These are phyloP conservation scores for Ophiobolus disseminans DNA, from an alignment of 2,329 filamentous ascomycete genomes.

Conservation along the genomic window DNA sequence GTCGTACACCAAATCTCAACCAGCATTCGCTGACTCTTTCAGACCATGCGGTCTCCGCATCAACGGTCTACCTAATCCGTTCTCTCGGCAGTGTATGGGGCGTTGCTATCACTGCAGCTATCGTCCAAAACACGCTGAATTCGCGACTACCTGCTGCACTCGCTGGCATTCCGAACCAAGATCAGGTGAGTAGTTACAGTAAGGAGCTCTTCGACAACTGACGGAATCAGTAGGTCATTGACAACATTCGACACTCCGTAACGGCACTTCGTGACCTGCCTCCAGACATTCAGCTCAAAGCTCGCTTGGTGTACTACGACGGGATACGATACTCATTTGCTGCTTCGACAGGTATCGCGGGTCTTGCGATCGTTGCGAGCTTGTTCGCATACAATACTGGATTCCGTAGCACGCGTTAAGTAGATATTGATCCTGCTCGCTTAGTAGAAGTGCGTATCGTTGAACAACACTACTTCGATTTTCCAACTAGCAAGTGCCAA, in stretches of 20 bases:
- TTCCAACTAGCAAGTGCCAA: no score
- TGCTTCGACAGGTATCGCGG: slow-evolving; percentile 61
- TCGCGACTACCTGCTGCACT: slow-evolving; percentile 54
- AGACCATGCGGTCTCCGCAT: slow-evolving; percentile 70
- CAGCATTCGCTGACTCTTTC: background rate
- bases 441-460: no score
- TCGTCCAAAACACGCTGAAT: slow-evolving; percentile 68
- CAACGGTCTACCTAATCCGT: slow-evolving; percentile 68
- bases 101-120: slow-evolving; percentile 67
- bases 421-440: no score
- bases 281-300: slow-evolving; percentile 63
- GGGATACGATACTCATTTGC: slow-evolving; percentile 65
- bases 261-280: slow-evolving; percentile 62
- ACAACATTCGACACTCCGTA: slow-evolving; percentile 68
- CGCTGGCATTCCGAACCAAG: background rate
- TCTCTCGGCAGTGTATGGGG: slow-evolving; percentile 70
- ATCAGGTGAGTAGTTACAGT: background rate
- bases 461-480: no score
- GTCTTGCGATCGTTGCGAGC: slow-evolving; percentile 57
- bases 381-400: slow-evolving; percentile 46
- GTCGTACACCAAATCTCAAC: slow-evolving; percentile 16
- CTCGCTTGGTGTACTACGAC: slow-evolving; percentile 66
- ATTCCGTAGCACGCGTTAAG: slow-evolving; percentile 17
- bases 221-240: slow-evolving; percentile 62
- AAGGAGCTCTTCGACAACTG: slow-evolving; percentile 64